These are phyloP conservation scores for Xylaria arbuscula DNA, from an alignment of 2,329 filamentous ascomycete genomes.

Conservation along the genomic window DNA sequence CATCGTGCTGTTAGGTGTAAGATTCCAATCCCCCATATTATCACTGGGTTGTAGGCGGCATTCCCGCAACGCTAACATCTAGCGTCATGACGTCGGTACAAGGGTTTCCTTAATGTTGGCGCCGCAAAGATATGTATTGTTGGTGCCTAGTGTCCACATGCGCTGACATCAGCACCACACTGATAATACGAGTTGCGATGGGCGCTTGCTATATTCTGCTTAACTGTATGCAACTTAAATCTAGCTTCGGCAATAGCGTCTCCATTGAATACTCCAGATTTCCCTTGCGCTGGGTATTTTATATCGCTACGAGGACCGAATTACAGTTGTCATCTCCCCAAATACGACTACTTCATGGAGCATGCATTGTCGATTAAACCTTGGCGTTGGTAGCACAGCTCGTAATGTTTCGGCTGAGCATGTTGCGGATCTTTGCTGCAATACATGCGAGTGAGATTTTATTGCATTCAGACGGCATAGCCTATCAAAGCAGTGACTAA, in stretches of 20 bases:
- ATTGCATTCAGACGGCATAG: too few relatives aligned
- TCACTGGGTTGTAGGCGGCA: neutral
- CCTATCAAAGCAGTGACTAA: too few relatives aligned
- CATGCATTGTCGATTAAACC: too few relatives aligned
- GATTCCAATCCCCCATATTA: neutral
- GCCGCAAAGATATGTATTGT: neutral
- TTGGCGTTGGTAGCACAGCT: too few relatives aligned
- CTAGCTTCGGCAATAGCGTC: neutral
- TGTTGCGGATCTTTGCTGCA: too few relatives aligned
- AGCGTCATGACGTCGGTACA: neutral
- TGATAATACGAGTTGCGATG: neutral
- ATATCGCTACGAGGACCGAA: too few relatives aligned
- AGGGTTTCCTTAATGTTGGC: neutral
- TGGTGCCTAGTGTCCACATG: conserved; percentile 22
- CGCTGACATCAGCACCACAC: conserved; percentile 16
- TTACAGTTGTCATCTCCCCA: too few relatives aligned
- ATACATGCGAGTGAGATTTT: too few relatives aligned
- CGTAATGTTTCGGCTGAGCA: too few relatives aligned
- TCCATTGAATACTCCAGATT: too few relatives aligned
- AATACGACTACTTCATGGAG: too few relatives aligned
- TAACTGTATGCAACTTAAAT: neutral
- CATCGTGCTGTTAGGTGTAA: neutral
- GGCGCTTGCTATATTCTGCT: neutral
- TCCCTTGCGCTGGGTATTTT: too few relatives aligned
- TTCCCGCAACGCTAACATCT: neutral